These are phyloP conservation scores for Yueomyces sinensis DNA, from an alignment of 805 yeast genomes.

Conservation along the genomic window DNA sequence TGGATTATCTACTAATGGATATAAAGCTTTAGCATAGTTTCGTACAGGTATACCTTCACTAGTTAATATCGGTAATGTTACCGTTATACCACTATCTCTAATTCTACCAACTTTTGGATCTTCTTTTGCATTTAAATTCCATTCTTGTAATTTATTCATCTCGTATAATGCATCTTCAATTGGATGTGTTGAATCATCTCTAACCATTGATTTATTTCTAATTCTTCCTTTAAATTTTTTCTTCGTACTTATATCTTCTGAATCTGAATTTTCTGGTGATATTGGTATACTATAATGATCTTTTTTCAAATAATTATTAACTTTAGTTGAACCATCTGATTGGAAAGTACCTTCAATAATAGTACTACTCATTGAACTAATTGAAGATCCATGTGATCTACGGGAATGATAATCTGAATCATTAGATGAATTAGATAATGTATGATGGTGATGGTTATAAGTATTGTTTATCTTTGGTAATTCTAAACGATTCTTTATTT, in stretches of 20 bases:
- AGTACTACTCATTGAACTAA: neutral
- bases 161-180: conserved; percentile 22
- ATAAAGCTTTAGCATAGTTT: conserved; percentile 21
- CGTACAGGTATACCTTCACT: conserved; percentile 16
- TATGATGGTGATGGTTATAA: neutral
- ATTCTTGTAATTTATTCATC: conserved; percentile 17
- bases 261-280: neutral
- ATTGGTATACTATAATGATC: neutral
- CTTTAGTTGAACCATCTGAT: neutral
- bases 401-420: neutral
- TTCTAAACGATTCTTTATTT: neutral
- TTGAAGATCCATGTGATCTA: neutral
- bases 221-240: neutral
- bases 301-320: no score
- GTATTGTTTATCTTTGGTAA: neutral
- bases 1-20: conserved; percentile 17
- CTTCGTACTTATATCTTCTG: neutral
- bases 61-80: conserved; percentile 19
- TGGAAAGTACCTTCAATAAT: neutral
- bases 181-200: conserved; percentile 14
- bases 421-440: neutral
- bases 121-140: conserved; percentile 7
- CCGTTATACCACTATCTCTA: conserved; percentile 20
- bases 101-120: conserved; percentile 12
- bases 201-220: conserved; percentile 20